These are phyloP conservation scores for Phoenix roebelenii DNA, from an alignment of 176 grass and related monocot species.

Conservation along the genomic window DNA sequence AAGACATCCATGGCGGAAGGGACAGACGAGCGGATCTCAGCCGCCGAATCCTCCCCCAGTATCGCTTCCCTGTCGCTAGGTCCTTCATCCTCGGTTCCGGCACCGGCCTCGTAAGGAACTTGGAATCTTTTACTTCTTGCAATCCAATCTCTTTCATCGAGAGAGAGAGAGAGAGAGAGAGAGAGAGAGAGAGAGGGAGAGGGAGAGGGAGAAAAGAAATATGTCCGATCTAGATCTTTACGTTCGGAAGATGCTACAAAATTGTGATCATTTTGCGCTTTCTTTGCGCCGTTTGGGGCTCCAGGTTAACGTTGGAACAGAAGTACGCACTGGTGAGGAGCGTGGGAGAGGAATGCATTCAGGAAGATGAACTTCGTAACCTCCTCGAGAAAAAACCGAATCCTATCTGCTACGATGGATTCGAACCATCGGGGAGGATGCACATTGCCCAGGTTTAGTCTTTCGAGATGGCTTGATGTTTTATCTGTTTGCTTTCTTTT, in stretches of 20 bases:
- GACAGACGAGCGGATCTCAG: neutral
- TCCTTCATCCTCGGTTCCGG: neutral
- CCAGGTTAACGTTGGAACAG: slow-evolving; percentile 41
- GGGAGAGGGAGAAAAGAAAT: too few relatives aligned
- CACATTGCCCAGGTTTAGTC: slow-evolving; percentile 55
- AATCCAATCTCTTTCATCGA: neutral
- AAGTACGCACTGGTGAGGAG: slow-evolving; percentile 44
- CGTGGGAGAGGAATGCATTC: slow-evolving; percentile 87
- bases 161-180: too few relatives aligned
- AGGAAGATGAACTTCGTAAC: slow-evolving; percentile 44
- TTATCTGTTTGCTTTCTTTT: too few relatives aligned
- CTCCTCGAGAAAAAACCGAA: slow-evolving; percentile 52
- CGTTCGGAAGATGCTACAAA: too few relatives aligned
- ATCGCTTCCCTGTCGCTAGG: slow-evolving; percentile 13
- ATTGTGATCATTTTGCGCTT: neutral
- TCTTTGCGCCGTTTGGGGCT: neutral
- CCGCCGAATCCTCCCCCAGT: slow-evolving; percentile 9
- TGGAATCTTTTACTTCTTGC: neutral
- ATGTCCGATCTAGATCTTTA: too few relatives aligned
- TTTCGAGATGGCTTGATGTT: too few relatives aligned
- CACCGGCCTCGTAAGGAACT: neutral
- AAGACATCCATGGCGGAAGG: neutral
- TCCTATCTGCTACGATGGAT: slow-evolving; percentile 69
- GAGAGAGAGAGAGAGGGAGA: too few relatives aligned
- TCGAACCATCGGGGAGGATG: slow-evolving; percentile 77